Conservation (phyloP, 345 rosid genomes). For the Populus tremula region DNA sequence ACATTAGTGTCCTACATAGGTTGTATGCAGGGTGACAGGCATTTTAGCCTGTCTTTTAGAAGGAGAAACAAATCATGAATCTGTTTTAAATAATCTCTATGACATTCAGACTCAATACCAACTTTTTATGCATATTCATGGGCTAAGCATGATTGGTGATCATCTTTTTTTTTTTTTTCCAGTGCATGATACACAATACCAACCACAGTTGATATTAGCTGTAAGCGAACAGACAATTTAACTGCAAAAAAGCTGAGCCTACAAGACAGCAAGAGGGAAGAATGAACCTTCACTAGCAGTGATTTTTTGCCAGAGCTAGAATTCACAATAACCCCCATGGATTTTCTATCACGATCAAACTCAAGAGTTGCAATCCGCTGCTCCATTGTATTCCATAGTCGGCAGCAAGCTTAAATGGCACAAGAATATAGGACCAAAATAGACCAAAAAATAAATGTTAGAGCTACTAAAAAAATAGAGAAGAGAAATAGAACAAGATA, state of each 20-base stretch:
- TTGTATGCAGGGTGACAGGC: background rate
- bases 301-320: constrained; percentile 65
- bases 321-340: constrained; percentile 95
- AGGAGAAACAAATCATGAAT: background rate
- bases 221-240: background rate
- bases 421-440: background rate
- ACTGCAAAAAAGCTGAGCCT: background rate
- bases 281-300: constrained; percentile 78
- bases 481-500: background rate
- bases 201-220: background rate
- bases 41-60: background rate
- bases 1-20: background rate
- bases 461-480: background rate
- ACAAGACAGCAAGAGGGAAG: background rate
- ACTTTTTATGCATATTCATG: background rate
- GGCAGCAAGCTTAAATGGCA: constrained; percentile 56
- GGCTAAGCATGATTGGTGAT: background rate
- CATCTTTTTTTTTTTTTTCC: background rate
- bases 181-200: background rate
- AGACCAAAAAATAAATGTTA: background rate
- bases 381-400: constrained; percentile 62
- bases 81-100: background rate
- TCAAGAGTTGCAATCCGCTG: constrained; percentile 90
- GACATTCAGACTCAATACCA: background rate
- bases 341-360: constrained; percentile 85